These are phyloP conservation scores for Wickerhamiella occidentalis DNA, from an alignment of 805 yeast species.

Conservation along the genomic window DNA sequence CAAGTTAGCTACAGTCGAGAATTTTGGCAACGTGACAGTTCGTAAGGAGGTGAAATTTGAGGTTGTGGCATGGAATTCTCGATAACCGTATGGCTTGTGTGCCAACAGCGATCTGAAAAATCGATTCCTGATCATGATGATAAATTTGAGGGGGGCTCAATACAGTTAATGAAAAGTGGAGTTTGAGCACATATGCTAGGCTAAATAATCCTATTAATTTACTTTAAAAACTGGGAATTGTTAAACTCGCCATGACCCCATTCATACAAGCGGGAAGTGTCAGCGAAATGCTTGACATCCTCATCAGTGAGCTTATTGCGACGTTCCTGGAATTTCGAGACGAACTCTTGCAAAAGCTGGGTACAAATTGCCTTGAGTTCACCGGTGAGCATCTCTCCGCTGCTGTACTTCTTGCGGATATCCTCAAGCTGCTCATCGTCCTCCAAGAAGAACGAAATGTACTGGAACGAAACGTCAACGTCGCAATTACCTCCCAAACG, in stretches of 20 bases:
- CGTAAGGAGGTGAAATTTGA: not conserved
- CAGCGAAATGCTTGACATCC: conserved; percentile 55
- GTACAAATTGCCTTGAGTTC: conserved; percentile 86
- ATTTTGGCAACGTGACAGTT: conserved; percentile 45
- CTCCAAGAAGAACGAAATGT: conserved; percentile 74
- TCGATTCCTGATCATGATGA: not conserved
- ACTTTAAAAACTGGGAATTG: conserved; percentile 7
- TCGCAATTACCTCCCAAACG: conserved; percentile 86
- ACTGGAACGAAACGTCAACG: conserved; percentile 90
- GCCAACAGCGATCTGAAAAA: not conserved
- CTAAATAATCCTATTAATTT: no score
- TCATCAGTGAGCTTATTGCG: conserved; percentile 56
- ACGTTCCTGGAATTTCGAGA: conserved; percentile 67
- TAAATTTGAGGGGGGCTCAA: not conserved
- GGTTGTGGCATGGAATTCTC: not conserved
- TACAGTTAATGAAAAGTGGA: no score
- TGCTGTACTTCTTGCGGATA: conserved; percentile 51
- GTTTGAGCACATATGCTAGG: no score
- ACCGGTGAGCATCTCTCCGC: conserved; percentile 79
- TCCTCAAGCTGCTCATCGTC: conserved; percentile 69
- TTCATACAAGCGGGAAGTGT: conserved; percentile 52
- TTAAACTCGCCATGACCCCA: conserved; percentile 59
- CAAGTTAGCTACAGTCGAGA: conserved; percentile 64
- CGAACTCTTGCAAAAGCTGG: conserved; percentile 65
- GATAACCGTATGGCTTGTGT: not conserved